Percentiles rank a stretch among this genome's conserved stretches.
These are phyloP conservation scores for Calonectria hongkongensis DNA, from an alignment of 2,329 filamentous ascomycete species.

Conservation along the genomic window DNA sequence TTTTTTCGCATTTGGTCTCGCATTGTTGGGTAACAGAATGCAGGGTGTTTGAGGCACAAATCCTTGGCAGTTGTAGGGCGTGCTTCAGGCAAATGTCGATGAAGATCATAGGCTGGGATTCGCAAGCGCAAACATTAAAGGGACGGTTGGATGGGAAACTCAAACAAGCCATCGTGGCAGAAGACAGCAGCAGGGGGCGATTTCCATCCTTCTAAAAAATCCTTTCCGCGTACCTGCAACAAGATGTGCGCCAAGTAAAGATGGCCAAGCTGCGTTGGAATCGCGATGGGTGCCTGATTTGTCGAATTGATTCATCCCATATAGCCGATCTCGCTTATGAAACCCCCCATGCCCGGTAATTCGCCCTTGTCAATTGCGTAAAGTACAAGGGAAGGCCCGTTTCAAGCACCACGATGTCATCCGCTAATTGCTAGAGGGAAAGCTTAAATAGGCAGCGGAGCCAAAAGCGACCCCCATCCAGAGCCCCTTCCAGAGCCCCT, in stretches of 20 bases:
- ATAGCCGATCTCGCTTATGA: conserved; percentile 26
- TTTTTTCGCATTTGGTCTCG: neutral
- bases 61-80: conserved; percentile 2
- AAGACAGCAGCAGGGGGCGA: neutral
- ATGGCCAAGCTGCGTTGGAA: conserved; percentile 5
- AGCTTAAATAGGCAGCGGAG: conserved; percentile 26
- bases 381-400: conserved; percentile 12
- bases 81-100: neutral
- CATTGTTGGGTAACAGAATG: conserved; percentile 2
- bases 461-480: neutral
- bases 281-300: neutral
- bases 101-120: conserved; percentile 8
- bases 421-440: conserved; percentile 18
- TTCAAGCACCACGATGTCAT: conserved; percentile 15
- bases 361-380: conserved; percentile 26
- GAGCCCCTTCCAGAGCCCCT: neutral
- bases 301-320: conserved; percentile 30
- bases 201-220: neutral
- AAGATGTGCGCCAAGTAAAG: conserved; percentile 1
- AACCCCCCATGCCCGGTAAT: conserved; percentile 28
- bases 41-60: neutral
- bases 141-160: neutral
- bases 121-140: conserved; percentile 14
- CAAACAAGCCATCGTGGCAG: conserved; percentile 4
- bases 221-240: conserved; percentile 11